Conservation (phyloP, 2,329 filamentous ascomycete species). For the Penicillium nordicum region DNA sequence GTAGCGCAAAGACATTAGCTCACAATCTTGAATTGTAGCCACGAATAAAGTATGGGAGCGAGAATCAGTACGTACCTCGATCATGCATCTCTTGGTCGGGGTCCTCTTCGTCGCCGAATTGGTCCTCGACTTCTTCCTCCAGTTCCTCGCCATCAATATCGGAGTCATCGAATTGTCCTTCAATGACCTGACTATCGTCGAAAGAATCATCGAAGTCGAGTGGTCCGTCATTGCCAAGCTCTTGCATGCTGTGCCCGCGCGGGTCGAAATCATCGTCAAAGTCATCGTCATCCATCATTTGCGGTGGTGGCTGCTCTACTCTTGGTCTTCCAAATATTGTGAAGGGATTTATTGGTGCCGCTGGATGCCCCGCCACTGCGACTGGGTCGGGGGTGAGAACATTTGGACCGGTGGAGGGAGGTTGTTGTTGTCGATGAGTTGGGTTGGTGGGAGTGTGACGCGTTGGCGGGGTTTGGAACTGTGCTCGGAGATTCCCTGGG, state of each 20-base stretch:
- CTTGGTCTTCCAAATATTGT: conserved; percentile 19
- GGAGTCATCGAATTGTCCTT: conserved; percentile 15
- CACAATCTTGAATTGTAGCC: neutral
- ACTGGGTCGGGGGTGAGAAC: conserved; percentile 22
- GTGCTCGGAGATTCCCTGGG: conserved; percentile 18
- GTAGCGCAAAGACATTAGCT: neutral
- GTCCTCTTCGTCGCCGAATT: conserved; percentile 22
- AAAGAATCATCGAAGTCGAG: conserved; percentile 19
- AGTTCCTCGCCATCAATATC: conserved; percentile 21
- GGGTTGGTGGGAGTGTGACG: conserved; percentile 26
- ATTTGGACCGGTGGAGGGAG: conserved; percentile 26
- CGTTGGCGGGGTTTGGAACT: conserved; percentile 35
- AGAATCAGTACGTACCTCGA: conserved; percentile 30
- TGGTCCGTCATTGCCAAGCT: conserved; percentile 19
- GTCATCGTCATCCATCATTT: conserved; percentile 13
- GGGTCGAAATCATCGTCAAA: conserved; percentile 19
- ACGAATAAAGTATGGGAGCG: neutral
- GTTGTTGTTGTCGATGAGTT: conserved; percentile 25
- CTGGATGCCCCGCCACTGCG: conserved; percentile 17
- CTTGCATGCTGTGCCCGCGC: conserved; percentile 15
- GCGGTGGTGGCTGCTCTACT: conserved; percentile 2
- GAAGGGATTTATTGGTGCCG: conserved; percentile 15
- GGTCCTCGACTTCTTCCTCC: conserved; percentile 17
- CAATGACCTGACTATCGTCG: neutral
- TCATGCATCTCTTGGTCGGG: conserved; percentile 37